Evolutionary conservation across 495 filamentous ascomycete species (phyloP).

Genomic region (Penicillium cataractarum): DNA sequence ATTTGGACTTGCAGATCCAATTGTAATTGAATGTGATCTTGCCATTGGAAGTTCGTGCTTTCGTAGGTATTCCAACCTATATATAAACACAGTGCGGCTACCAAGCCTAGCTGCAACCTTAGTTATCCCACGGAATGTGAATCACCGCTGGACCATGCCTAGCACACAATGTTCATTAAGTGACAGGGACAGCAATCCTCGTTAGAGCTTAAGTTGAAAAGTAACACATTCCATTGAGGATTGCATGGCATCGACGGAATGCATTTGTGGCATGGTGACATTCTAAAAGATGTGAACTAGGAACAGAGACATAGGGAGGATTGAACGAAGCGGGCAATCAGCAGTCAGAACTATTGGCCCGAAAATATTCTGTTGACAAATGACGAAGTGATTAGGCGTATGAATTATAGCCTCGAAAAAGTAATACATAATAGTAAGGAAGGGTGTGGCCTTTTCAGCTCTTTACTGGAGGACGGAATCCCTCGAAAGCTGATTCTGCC

Average conservation of each 20-base stretch:
- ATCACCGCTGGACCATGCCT: background rate
- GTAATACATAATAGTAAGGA: background rate
- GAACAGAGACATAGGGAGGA: background rate
- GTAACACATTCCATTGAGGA: background rate
- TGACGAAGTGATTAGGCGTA: background rate
- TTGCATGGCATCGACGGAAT: background rate
- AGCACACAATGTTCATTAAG: background rate
- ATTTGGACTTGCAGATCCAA: background rate
- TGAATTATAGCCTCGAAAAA: background rate
- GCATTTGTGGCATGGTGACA: background rate
- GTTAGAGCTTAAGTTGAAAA: background rate
- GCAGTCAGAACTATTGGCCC: background rate
- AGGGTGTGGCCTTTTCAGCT: background rate
- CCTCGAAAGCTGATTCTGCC: background rate
- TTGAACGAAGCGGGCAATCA: background rate
- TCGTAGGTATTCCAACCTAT: background rate
- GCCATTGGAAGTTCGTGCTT: background rate
- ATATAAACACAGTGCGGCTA: background rate
- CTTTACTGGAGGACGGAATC: background rate
- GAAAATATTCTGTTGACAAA: background rate
- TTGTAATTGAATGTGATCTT: background rate
- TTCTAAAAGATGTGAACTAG: background rate
- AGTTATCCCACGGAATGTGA: background rate
- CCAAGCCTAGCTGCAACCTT: background rate
- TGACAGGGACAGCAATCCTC: background rate